Evolutionary conservation across 1,284 basidiomycete species (phyloP), one percentile per base, ranked within the genome.

Genomic region (Peniophora sp.): DNA sequence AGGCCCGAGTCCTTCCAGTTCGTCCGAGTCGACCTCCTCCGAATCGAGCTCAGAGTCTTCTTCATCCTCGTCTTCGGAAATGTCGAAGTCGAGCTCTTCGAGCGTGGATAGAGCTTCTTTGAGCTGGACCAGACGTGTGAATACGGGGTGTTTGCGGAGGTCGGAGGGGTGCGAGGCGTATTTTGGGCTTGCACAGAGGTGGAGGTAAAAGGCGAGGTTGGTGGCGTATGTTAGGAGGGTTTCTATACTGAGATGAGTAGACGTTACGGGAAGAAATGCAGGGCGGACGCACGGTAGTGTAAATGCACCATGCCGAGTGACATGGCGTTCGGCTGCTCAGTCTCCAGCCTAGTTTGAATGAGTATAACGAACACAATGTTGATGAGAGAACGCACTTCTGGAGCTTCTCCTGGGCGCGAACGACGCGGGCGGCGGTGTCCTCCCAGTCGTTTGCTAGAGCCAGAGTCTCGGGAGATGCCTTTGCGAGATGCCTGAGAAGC

Each of bases 191-290:
- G 88, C 74, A 14, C 91, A 83, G 23, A 99, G 77, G 65, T 95
- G 85, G 48, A 99, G 75, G 71, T 97, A 98, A 72, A 95, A 98
- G 0, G 94, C 89, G 45, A 98, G 83, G 1, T 85, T 88, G 1
- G 93, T 91, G 9, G 89, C 78, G 65, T 99, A 99, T 9, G 94
- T 91, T 44, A 96, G 70, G 2, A 97, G 74, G 1, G 92, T 81
- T 73, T 97, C 92, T 93, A 64, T 39, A 50, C 5, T 54, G 36
- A 54, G 35, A 48, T 52, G 32, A 20, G 27, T 46, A 43, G 36
- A 52, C 32, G 3, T 17, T 45, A 9, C 9, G 17, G n/a, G 14
- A 39, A n/a, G n/a, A 20, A 41, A 50, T 32, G 52, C 24, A 36
- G 47, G 3, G 38, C 23, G 34, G 11, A 73, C 84, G 61, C 65